Conservation (phyloP, 2,329 filamentous ascomycete species). For the Neocucurbitaria cava region DNA sequence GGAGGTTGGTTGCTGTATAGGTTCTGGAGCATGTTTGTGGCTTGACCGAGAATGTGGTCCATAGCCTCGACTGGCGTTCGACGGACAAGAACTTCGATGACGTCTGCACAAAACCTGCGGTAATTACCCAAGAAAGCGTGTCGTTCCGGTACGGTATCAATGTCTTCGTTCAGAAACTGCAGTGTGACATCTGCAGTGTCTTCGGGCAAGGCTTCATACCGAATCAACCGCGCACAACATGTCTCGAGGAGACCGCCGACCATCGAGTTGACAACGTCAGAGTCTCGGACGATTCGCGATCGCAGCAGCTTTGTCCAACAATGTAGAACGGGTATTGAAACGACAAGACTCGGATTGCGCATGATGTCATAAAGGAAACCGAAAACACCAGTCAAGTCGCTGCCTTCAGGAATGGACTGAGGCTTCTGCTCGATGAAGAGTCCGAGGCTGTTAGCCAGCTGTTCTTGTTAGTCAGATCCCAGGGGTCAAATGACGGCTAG, state of each 20-base stretch:
- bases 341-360: slow-evolving; percentile 84
- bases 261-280: slow-evolving; percentile 64
- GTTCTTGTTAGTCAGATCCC: slow-evolving; percentile 22
- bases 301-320: slow-evolving; percentile 85
- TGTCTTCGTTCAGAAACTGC: slow-evolving; percentile 87
- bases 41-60: slow-evolving; percentile 81
- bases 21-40: slow-evolving; percentile 75
- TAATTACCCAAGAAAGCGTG: slow-evolving; percentile 98
- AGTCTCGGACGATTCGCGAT: slow-evolving; percentile 73
- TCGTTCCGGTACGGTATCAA: slow-evolving; percentile 90
- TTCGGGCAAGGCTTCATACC: slow-evolving; percentile 86
- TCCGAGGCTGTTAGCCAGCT: slow-evolving; percentile 86
- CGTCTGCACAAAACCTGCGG: slow-evolving; percentile 82
- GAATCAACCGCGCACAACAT: slow-evolving; percentile 81
- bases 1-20: slow-evolving; percentile 74
- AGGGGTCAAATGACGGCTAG: slow-evolving; percentile 4
- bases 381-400: slow-evolving; percentile 77
- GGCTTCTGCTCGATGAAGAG: slow-evolving; percentile 84
- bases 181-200: slow-evolving; percentile 81
- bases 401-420: slow-evolving; percentile 66
- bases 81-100: slow-evolving; percentile 86
- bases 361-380: slow-evolving; percentile 80
- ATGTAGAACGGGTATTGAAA: slow-evolving; percentile 91
- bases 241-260: slow-evolving; percentile 81
- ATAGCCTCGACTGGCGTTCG: slow-evolving; percentile 85